Evolutionary conservation across 2,329 filamentous ascomycete genomes (phyloP).

Genomic region (Pseudomassariella vexata): DNA sequence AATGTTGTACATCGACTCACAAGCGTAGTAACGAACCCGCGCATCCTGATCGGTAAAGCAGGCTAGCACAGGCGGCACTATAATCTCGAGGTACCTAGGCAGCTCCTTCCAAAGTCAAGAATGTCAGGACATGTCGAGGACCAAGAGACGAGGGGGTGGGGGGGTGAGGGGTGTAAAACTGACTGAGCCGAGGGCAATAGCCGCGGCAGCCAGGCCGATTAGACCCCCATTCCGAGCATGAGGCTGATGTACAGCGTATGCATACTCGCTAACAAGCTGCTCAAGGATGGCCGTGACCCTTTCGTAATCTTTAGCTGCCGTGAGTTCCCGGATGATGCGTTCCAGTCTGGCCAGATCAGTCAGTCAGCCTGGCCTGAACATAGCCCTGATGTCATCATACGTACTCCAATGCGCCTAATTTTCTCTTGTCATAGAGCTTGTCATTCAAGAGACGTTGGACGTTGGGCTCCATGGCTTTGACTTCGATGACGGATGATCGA

Average conservation of each 20-base stretch:
- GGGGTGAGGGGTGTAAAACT: slow-evolving; percentile 28
- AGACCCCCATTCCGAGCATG: slow-evolving; percentile 94
- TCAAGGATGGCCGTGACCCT: slow-evolving; percentile 84
- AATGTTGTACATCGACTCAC: slow-evolving; percentile 99
- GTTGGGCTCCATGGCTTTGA: slow-evolving; percentile 68
- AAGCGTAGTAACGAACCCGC: slow-evolving; percentile 93
- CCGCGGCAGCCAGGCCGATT: slow-evolving; percentile 90
- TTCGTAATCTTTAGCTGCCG: slow-evolving; percentile 69
- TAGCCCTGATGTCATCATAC: too few species aligned
- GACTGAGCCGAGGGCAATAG: slow-evolving; percentile 89
- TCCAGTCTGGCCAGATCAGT: slow-evolving; percentile 60
- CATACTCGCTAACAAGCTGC: slow-evolving; percentile 95
- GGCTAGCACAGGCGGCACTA: slow-evolving; percentile 91
- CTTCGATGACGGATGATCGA: too few species aligned
- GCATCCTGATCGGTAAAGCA: slow-evolving; percentile 99
- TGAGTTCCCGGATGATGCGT: slow-evolving; percentile 79
- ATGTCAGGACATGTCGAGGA: not conserved
- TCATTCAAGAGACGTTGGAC: slow-evolving; percentile 92
- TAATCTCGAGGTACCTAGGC: slow-evolving; percentile 83
- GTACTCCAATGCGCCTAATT: slow-evolving; percentile 93
- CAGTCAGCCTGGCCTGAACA: too few species aligned
- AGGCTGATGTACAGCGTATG: slow-evolving; percentile 93
- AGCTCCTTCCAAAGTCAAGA: slow-evolving; percentile 58
- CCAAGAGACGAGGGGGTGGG: not conserved
- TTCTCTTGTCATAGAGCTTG: slow-evolving; percentile 98